phyloP scores from a whole-genome alignment of 2,329 filamentous ascomycete genomes.

The Trichophyton rubrum region DNA sequence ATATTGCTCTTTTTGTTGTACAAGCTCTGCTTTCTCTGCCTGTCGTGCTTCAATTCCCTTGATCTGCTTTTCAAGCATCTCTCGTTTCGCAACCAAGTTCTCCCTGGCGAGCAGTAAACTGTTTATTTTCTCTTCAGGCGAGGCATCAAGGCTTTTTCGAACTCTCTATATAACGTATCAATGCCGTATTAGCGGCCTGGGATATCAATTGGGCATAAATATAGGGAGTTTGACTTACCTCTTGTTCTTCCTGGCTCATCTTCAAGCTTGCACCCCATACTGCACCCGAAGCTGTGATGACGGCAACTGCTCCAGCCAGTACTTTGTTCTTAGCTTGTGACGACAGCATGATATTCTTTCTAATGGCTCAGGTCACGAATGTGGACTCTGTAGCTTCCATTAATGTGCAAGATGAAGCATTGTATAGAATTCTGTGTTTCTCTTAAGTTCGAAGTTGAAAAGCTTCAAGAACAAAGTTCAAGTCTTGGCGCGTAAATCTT shows the following conservation, averaged over 20 bases:
- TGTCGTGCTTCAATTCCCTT: slow-evolving; percentile 35
- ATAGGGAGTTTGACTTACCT: slow-evolving; percentile 9
- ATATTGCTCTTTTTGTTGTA: neutral
- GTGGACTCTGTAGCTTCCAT: neutral
- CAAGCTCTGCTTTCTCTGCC: slow-evolving; percentile 20
- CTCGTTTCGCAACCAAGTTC: slow-evolving; percentile 40
- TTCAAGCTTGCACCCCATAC: slow-evolving; percentile 47
- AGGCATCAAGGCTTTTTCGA: slow-evolving; percentile 38
- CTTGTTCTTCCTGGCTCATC: slow-evolving; percentile 16
- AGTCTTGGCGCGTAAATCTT: neutral
- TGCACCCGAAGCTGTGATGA: slow-evolving; percentile 45
- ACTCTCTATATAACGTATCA: slow-evolving; percentile 24
- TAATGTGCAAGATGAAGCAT: neutral
- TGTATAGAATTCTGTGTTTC: neutral
- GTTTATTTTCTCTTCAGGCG: slow-evolving; percentile 43
- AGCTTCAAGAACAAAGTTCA: neutral
- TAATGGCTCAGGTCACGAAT: neutral
- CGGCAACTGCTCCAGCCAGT: slow-evolving; percentile 43
- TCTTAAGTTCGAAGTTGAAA: neutral
- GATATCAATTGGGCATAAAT: neutral
- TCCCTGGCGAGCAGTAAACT: slow-evolving; percentile 40
- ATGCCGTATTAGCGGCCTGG: neutral
- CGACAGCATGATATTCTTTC: slow-evolving; percentile 16
- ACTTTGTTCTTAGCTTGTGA: slow-evolving; percentile 38
- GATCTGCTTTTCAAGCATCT: slow-evolving; percentile 46